Evolutionary conservation across 129 eudicot genomes (phyloP), one percentile per base, ranked within the genome.

Genomic region (Pseudognaphalium luteoalbum): DNA sequence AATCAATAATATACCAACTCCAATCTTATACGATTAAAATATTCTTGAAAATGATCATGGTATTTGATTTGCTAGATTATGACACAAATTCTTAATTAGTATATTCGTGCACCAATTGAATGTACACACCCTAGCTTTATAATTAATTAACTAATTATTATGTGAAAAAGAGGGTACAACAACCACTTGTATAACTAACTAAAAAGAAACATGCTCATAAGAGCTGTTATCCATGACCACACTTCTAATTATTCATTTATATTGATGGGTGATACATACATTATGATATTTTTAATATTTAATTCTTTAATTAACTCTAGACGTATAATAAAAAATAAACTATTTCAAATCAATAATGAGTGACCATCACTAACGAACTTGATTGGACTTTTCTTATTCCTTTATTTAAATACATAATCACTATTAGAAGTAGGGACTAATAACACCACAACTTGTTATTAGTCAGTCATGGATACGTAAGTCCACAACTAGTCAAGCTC

Each of bases 211-310:
- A 41, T 34, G 58, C n/a, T 47, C 17, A 5, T 58, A 57, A 57
- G 76, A 32, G 76, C 67, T 72, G 76, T 56, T 37, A 58, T 37
- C 58, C 68, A 58, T 39, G 42, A 25, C 42, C 77, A 73, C 63
- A 58, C 6, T 73, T 58, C 54, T 58, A 63, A 39, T 57, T 59
- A 30, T 14, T 59, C 68, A 37, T 59, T 73, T 73, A 14, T 19
- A 21, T 3, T 16, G 65, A 59, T 59, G 65, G 63, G 54, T 14
- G 54, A 47, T 44, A 44, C 51, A 42, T 42, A 42, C 51, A 42
- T 42, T 39, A 39, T 6, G 47, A 7, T 42, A 42, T 42, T 9
- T 42, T 42, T 42, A 9, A 9, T 10, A 8, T 42, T 42, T 7
- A 39, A 9, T 39, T 42, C 4, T 8, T 35, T 35, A 7, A 35